These are phyloP conservation scores for Plenodomus lindquistii DNA, from an alignment of 2,329 filamentous ascomycete species.

Conservation along the genomic window DNA sequence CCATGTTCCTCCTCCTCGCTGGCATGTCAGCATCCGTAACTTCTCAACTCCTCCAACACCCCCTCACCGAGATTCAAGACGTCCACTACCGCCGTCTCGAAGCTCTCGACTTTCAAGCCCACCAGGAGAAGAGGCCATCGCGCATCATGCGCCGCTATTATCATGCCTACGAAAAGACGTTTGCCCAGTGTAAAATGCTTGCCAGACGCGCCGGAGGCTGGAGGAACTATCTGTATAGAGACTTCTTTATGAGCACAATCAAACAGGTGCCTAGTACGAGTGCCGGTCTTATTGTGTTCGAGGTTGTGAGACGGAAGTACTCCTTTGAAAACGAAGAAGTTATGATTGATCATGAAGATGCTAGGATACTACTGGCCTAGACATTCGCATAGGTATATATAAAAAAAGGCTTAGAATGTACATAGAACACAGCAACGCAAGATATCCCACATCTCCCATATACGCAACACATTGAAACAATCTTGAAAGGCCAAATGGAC, in stretches of 20 bases:
- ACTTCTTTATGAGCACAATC: conserved; percentile 73
- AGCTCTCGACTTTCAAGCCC: conserved; percentile 66
- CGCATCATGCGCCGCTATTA: conserved; percentile 65
- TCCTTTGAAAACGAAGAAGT: conserved; percentile 62
- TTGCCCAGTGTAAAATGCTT: conserved; percentile 61
- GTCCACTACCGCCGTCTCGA: conserved; percentile 75
- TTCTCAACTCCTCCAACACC: conserved; percentile 72
- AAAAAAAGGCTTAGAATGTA: too few species aligned
- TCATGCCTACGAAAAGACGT: conserved; percentile 71
- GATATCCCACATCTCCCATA: too few species aligned
- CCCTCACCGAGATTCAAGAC: conserved; percentile 70
- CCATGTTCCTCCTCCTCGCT: conserved; percentile 69
- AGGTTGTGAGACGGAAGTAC: conserved; percentile 74
- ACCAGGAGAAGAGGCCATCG: conserved; percentile 34
- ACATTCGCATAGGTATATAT: conserved; percentile 5
- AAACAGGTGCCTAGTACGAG: conserved; percentile 77
- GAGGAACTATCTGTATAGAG: conserved; percentile 68
- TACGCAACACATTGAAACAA: too few species aligned
- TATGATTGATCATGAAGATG: conserved; percentile 63
- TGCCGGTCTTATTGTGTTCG: conserved; percentile 77
- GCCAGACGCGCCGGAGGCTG: conserved; percentile 63
- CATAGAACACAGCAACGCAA: too few species aligned
- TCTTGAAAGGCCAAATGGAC: too few species aligned
- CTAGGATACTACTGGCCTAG: conserved; percentile 70
- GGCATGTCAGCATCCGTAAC: conserved; percentile 70